A percentile compares a stretch with the other conserved stretches of the same genome.
Conservation (phyloP, 805 yeast species). For the Zygosaccharomyces siamensis region DNA sequence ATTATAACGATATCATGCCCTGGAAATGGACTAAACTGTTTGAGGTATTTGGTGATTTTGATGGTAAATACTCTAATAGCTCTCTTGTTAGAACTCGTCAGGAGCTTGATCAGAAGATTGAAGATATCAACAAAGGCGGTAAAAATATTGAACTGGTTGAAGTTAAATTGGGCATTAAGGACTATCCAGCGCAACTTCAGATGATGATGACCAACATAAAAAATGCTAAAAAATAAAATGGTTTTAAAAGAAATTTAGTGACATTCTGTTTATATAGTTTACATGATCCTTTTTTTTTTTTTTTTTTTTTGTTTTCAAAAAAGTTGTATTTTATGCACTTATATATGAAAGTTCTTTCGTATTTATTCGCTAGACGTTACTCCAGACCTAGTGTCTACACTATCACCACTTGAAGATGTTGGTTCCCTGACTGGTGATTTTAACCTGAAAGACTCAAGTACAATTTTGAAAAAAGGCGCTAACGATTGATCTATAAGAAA, state of each 20-base stretch:
- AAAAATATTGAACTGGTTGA: constrained; percentile 50
- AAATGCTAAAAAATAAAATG: not conserved
- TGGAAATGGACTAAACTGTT: constrained; percentile 80
- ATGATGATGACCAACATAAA: constrained; percentile 34
- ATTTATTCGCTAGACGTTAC: not conserved
- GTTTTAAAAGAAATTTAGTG: not conserved
- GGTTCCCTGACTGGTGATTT: constrained; percentile 5
- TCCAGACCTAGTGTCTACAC: not conserved
- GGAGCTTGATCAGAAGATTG: constrained; percentile 38
- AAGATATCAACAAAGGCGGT: constrained; percentile 35
- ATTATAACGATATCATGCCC: constrained; percentile 73
- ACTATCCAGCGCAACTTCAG: constrained; percentile 60
- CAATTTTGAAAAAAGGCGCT: constrained; percentile 12
- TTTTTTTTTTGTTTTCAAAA: no score
- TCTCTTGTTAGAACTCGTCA: constrained; percentile 37
- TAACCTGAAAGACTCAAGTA: constrained; percentile 7
- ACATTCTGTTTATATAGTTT: not conserved
- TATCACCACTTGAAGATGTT: not conserved
- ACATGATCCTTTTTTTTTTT: no score
- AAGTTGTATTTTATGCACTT: no score
- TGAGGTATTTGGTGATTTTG: constrained; percentile 56
- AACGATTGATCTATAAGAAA: constrained; percentile 14
- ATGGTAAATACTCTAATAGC: constrained; percentile 32
- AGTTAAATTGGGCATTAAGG: constrained; percentile 52
- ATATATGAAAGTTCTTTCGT: not conserved